Base-by-base conservation (phyloP, 2,329 filamentous ascomycete species). In the Trichoderma endophyticum region DNA sequence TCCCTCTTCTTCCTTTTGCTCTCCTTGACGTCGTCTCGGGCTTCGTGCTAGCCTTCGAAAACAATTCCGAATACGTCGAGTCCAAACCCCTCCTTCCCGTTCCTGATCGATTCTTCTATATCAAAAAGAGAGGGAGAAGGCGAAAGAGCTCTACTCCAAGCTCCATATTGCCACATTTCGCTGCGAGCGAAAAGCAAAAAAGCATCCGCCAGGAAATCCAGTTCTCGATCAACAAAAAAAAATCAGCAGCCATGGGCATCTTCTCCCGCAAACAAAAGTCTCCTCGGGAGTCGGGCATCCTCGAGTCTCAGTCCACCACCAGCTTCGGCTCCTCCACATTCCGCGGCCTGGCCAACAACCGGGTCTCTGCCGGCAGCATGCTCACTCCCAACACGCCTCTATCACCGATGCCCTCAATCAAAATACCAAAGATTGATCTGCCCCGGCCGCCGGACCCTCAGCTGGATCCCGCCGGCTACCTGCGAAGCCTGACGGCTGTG, bases 401-500 rank as follows among this genome's bases (percentile, higher is more conserved):
- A 73, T 84, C 86, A 12, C 85, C 86, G 60, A 86, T 88, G 79
- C 85, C 86, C 43, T 85, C 80, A 72, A 79, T 80, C 75, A 85
- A 82, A 74, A 87, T 95, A 75, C 90, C 92, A 76, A 93, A 94
- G 81, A 87, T 97, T 77, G 89, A 94, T 75, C 88, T 98, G 62
- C 93, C 95, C 64, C 91, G 90, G 78, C 90, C 94, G 18, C 95
- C 95, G 32, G 95, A 98, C 82, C 95, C 95, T 77, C 88, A 91
- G 74, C 86, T 95, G 76, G 94, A 98, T 80, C 95, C 95, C 24
- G 93, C 92, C 28, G 95, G 91, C 73, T 98, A 98, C 82, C 88
- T 99, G 78, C 90, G 93, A 79, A 98, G 94, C 83, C 89, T 98
- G 78, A 90, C 93, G 78, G 90, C 96, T 32, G 94, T 99, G 30